A percentile compares a stretch with the other conserved stretches of the same genome.
Evolutionary conservation across 495 filamentous ascomycete genomes (phyloP).

Genomic region (Mytilinidion resinicola): DNA sequence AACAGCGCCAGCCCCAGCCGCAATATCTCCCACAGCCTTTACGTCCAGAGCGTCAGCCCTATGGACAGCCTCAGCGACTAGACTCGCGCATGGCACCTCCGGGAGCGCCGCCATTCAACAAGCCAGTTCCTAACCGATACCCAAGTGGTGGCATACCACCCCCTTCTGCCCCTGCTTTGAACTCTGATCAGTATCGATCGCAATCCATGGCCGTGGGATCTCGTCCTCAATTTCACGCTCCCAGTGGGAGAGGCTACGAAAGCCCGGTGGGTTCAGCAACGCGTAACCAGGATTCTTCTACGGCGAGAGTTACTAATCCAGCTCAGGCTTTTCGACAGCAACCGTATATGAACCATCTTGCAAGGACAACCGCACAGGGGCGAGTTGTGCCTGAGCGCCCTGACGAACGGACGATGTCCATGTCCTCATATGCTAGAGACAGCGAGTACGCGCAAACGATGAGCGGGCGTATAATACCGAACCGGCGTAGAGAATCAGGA

Average conservation of each 20-base stretch:
- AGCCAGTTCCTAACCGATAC: constrained; percentile 50
- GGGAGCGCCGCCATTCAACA: constrained; percentile 44
- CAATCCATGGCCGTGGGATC: constrained; percentile 78
- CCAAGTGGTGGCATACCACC: constrained; percentile 32
- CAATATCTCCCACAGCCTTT: constrained; percentile 60
- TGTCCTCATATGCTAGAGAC: constrained; percentile 77
- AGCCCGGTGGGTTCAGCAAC: too few relatives aligned
- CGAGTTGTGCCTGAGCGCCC: constrained; percentile 84
- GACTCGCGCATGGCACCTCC: constrained; percentile 60
- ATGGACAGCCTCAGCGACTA: constrained; percentile 61
- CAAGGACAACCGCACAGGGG: constrained; percentile 84
- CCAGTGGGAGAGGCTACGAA: constrained; percentile 56
- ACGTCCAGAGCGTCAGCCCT: constrained; percentile 53
- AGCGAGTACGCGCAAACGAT: constrained; percentile 78
- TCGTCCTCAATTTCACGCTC: constrained; percentile 58
- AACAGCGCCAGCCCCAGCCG: constrained; percentile 52
- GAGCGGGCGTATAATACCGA: constrained; percentile 83
- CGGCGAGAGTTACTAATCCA: constrained; percentile 43
- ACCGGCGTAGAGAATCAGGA: constrained; percentile 51
- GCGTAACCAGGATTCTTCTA: too few relatives aligned
- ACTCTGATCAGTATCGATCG: constrained; percentile 78
- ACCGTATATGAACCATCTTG: constrained; percentile 53
- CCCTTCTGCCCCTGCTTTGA: constrained; percentile 60
- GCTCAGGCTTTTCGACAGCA: constrained; percentile 70
- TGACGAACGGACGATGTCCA: constrained; percentile 91